phyloP scores from a whole-genome alignment of 2,329 filamentous ascomycete species.

The Pseudocercospora vitis region DNA sequence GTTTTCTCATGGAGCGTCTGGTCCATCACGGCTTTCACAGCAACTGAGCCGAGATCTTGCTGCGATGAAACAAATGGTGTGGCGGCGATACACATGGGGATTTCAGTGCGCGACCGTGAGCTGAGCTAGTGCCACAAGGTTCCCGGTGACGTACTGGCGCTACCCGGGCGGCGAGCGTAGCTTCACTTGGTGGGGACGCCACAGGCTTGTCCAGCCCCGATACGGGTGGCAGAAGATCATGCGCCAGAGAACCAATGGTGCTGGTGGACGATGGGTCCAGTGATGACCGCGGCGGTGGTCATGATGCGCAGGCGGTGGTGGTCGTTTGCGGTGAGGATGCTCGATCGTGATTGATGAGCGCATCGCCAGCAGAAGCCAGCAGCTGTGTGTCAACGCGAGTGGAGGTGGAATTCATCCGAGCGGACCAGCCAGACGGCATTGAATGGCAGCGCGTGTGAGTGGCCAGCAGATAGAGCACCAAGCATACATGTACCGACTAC shows the following conservation, averaged over 20 bases:
- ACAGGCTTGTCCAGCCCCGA: conserved; percentile 5
- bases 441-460: not conserved
- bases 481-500: not conserved
- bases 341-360: conserved; percentile 6
- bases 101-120: not conserved
- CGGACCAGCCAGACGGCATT: not conserved
- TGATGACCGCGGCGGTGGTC: conserved; percentile 1
- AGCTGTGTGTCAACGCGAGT: conserved; percentile 2
- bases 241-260: conserved; percentile 1
- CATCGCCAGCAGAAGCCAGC: not conserved
- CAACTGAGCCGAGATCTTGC: not conserved
- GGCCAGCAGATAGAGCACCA: no score
- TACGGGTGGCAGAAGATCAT: conserved; percentile 1
- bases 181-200: no score
- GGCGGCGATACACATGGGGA: not conserved
- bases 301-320: no score
- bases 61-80: not conserved
- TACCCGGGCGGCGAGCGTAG: no score
- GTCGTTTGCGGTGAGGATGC: no score
- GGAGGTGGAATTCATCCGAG: not conserved
- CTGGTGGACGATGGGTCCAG: not conserved
- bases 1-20: no score
- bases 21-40: no score
- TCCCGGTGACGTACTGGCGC: not conserved
- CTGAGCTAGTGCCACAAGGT: conserved; percentile 5